phyloP scores from a whole-genome alignment of 2,329 filamentous ascomycete species.

The Cytospora piceicola region DNA sequence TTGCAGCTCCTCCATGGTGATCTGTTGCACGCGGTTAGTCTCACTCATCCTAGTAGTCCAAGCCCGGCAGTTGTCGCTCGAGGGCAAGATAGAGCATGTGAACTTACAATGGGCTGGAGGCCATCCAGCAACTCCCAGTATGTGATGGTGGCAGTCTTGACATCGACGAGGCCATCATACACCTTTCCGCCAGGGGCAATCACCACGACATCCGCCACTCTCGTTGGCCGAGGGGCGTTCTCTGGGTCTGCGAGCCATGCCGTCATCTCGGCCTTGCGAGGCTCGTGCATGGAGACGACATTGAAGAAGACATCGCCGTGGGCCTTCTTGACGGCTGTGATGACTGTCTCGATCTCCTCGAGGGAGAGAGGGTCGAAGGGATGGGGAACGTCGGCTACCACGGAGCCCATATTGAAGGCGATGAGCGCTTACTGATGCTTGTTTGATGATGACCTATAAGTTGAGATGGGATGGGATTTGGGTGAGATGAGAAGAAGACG shows the following conservation, averaged over 20 bases:
- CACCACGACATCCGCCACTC: constrained; percentile 81
- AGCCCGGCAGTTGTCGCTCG: neutral
- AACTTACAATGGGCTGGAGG: constrained; percentile 75
- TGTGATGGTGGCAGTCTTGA: constrained; percentile 67
- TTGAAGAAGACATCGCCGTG: constrained; percentile 80
- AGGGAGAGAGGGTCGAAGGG: constrained; percentile 78
- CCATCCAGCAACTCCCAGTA: constrained; percentile 77
- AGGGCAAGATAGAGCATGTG: neutral
- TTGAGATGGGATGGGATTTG: neutral
- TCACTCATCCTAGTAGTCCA: neutral
- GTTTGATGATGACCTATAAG: neutral
- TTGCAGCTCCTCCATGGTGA: constrained; percentile 89
- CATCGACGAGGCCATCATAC: constrained; percentile 79
- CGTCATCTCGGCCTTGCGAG: constrained; percentile 82
- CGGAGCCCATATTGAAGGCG: constrained; percentile 32
- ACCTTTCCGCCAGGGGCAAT: constrained; percentile 80
- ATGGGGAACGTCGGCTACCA: constrained; percentile 47
- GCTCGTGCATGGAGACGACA: constrained; percentile 82
- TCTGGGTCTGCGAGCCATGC: constrained; percentile 73
- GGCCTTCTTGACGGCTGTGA: constrained; percentile 69
- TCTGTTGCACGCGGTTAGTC: constrained; percentile 49
- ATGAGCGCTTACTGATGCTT: neutral
- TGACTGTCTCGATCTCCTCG: constrained; percentile 73
- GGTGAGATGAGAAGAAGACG: neutral
- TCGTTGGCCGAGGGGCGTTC: constrained; percentile 63